Percentiles rank a stretch among this genome's conserved stretches.
Evolutionary conservation across 257 asterid species (phyloP).

Genomic region (Nicotiana paniculata): DNA sequence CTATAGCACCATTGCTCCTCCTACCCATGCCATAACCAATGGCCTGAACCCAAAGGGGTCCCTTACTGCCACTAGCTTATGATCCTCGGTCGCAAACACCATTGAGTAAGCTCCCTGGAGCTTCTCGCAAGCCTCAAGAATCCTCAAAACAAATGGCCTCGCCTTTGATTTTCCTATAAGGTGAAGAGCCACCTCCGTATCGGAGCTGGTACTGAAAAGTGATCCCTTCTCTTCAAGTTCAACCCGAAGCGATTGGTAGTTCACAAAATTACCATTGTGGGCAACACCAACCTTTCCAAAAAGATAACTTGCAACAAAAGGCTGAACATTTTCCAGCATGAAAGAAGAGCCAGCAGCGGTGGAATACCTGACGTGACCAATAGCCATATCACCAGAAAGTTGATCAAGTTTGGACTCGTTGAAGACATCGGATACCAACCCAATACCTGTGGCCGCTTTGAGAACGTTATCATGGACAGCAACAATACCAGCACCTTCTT

Average conservation of each 20-base stretch:
- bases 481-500: slow-evolving; percentile 90
- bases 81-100: slow-evolving; percentile 41
- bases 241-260: slow-evolving; percentile 69
- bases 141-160: slow-evolving; percentile 60
- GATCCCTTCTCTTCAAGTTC: slow-evolving; percentile 81
- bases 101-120: slow-evolving; percentile 84
- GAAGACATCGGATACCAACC: slow-evolving; percentile 79
- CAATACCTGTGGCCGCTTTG: slow-evolving; percentile 67
- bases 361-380: slow-evolving; percentile 88
- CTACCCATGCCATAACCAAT: slow-evolving; percentile 37
- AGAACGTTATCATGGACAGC: slow-evolving; percentile 52
- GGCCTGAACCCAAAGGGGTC: slow-evolving; percentile 46
- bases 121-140: slow-evolving; percentile 77
- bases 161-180: slow-evolving; percentile 74
- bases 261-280: slow-evolving; percentile 90
- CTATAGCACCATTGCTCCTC: slow-evolving; percentile 40
- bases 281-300: slow-evolving; percentile 90
- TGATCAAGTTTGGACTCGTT: slow-evolving; percentile 54
- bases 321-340: slow-evolving; percentile 91
- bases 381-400: slow-evolving; percentile 70
- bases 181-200: slow-evolving; percentile 83
- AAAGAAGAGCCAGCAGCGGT: slow-evolving; percentile 73
- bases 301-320: slow-evolving; percentile 74
- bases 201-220: slow-evolving; percentile 75
- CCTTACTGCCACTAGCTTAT: slow-evolving; percentile 35